A percentile compares a stretch with the other conserved stretches of the same genome.
These are phyloP conservation scores for Tephrocybe sp. DNA, from an alignment of 768 basidiomycete genomes.

Conservation along the genomic window DNA sequence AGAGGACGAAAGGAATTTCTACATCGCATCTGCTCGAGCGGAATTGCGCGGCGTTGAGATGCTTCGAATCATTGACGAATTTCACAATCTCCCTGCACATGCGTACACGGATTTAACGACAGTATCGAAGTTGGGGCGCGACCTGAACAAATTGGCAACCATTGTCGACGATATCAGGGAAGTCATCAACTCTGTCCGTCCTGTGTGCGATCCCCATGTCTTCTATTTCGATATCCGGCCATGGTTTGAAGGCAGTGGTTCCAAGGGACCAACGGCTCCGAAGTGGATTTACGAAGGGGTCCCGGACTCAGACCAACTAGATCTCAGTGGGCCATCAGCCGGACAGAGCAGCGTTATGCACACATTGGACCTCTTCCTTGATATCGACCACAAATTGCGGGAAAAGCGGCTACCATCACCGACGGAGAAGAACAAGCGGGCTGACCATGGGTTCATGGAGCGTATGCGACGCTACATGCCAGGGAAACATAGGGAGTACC, in stretches of 20 bases:
- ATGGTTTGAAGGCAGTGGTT: slow-evolving; percentile 87
- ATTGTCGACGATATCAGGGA: slow-evolving; percentile 75
- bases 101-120: slow-evolving; percentile 53
- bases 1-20: slow-evolving; percentile 84
- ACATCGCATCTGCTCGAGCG: slow-evolving; percentile 75
- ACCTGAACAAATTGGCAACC: slow-evolving; percentile 63
- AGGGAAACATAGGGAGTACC: slow-evolving; percentile 82
- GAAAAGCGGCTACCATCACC: slow-evolving; percentile 67
- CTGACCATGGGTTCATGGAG: slow-evolving; percentile 81
- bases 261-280: slow-evolving; percentile 44
- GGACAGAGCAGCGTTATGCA: slow-evolving; percentile 94
- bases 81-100: slow-evolving; percentile 65
- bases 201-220: slow-evolving; percentile 73
- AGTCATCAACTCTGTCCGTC: slow-evolving; percentile 66
- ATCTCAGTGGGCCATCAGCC: slow-evolving; percentile 86
- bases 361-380: slow-evolving; percentile 80
- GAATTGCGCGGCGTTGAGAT: slow-evolving; percentile 88
- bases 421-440: slow-evolving; percentile 61
- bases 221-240: slow-evolving; percentile 92
- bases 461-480: slow-evolving; percentile 97
- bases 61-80: slow-evolving; percentile 84
- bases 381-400: slow-evolving; percentile 83
- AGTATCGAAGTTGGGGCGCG: slow-evolving; percentile 65
- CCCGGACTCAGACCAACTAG: slow-evolving; percentile 50
- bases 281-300: slow-evolving; percentile 83